Conservation (phyloP, 1,284 basidiomycete genomes). For the Ceratorhiza oryzae-sativae region DNA sequence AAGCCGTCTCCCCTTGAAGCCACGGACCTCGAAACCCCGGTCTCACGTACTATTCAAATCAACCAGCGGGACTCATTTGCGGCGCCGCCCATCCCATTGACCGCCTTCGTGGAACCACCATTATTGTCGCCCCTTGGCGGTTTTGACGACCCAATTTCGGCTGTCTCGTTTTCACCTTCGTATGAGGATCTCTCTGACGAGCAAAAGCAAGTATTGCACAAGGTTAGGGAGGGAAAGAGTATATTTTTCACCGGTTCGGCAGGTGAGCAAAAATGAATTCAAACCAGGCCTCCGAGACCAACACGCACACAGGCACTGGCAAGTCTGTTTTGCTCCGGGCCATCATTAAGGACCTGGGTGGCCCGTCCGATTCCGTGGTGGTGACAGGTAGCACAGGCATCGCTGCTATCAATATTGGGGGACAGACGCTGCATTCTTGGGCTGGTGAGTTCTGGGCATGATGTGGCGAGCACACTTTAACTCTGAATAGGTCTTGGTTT, state of each 20-base stretch:
- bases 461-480: too few relatives aligned
- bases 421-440: slow-evolving; percentile 64
- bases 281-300: not conserved
- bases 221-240: slow-evolving; percentile 74
- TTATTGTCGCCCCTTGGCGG: not conserved
- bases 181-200: slow-evolving; percentile 60
- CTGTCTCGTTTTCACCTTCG: not conserved
- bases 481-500: slow-evolving; percentile 63
- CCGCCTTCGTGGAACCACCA: too few relatives aligned
- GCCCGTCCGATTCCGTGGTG: slow-evolving; percentile 56
- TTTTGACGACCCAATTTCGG: not conserved
- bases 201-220: slow-evolving; percentile 79
- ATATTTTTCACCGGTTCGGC: slow-evolving; percentile 98
- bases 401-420: slow-evolving; percentile 65
- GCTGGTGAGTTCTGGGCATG: slow-evolving; percentile 51
- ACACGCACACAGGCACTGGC: slow-evolving; percentile 57
- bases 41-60: too few relatives aligned
- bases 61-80: too few relatives aligned
- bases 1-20: too few relatives aligned
- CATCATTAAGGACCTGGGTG: slow-evolving; percentile 58
- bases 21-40: too few relatives aligned
- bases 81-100: too few relatives aligned
- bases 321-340: slow-evolving; percentile 65
- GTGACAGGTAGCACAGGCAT: slow-evolving; percentile 68
- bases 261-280: slow-evolving; percentile 61